Conservation (phyloP, 2,329 filamentous ascomycete species). For the Zelopaecilomyces penicillatus region DNA sequence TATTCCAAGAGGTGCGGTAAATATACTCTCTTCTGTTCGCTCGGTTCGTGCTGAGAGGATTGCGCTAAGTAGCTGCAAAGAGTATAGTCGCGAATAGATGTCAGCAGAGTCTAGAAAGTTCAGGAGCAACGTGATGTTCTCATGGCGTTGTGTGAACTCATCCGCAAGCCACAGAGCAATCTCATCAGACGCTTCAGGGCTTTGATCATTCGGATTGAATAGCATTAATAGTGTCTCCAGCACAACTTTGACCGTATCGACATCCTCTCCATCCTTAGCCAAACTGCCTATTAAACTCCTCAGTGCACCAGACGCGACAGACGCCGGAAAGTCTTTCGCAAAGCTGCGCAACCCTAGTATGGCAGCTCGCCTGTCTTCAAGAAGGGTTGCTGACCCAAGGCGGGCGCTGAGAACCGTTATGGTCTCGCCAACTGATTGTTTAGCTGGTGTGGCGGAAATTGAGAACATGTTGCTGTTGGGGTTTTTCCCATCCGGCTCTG, state of each 20-base stretch:
- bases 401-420: slow-evolving; percentile 85
- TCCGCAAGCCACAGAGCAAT: slow-evolving; percentile 94
- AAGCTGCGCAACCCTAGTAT: slow-evolving; percentile 92
- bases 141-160: slow-evolving; percentile 95
- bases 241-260: slow-evolving; percentile 91
- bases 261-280: slow-evolving; percentile 82
- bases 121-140: slow-evolving; percentile 86
- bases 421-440: slow-evolving; percentile 92
- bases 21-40: slow-evolving; percentile 87
- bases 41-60: slow-evolving; percentile 81
- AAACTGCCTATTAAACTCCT: slow-evolving; percentile 79
- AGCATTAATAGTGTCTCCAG: slow-evolving; percentile 93
- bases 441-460: slow-evolving; percentile 68
- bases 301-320: slow-evolving; percentile 87
- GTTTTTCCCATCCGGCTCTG: too few species aligned
- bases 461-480: slow-evolving; percentile 48
- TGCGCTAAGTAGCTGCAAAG: slow-evolving; percentile 78
- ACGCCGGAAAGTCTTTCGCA: slow-evolving; percentile 91
- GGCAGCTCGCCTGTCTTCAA: slow-evolving; percentile 89
- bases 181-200: slow-evolving; percentile 90
- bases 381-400: slow-evolving; percentile 77
- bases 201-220: slow-evolving; percentile 63
- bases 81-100: slow-evolving; percentile 87
- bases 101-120: slow-evolving; percentile 81
- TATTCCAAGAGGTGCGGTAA: slow-evolving; percentile 80